phyloP scores from a whole-genome alignment of 768 basidiomycete species.

The Boletellus sp. region DNA sequence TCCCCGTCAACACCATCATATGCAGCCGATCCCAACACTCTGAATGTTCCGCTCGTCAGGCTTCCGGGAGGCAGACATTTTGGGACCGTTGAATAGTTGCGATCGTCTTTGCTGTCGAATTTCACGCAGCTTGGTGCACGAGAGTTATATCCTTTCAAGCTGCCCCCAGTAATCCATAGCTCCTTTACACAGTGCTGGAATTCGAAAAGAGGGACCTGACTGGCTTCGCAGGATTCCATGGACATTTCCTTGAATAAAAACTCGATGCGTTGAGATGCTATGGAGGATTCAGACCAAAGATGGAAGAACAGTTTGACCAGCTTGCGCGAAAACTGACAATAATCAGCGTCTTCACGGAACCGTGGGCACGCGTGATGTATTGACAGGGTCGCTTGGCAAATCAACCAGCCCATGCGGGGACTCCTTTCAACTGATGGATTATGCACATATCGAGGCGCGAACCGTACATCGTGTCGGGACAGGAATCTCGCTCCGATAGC shows the following conservation, averaged over 20 bases:
- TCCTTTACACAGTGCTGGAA: too few species aligned
- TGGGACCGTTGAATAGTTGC: background rate
- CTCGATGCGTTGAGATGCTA: too few species aligned
- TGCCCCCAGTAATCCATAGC: too few species aligned
- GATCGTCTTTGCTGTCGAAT: conserved; percentile 1
- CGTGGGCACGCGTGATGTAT: conserved; percentile 7
- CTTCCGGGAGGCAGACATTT: conserved; percentile 34
- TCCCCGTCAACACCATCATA: conserved; percentile 5
- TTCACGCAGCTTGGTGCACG: too few species aligned
- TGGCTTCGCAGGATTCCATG: too few species aligned
- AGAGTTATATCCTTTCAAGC: too few species aligned
- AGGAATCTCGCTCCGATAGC: conserved; percentile 14
- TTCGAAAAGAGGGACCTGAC: too few species aligned
- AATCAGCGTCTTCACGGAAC: too few species aligned
- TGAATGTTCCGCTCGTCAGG: conserved; percentile 22
- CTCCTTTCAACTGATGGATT: background rate
- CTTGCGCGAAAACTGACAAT: too few species aligned
- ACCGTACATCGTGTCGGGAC: conserved; percentile 38
- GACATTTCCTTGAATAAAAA: too few species aligned
- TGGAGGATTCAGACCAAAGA: too few species aligned
- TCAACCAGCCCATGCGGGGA: background rate
- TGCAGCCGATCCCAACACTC: background rate
- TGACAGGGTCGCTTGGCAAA: background rate
- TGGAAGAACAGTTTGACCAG: too few species aligned
- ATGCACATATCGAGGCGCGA: conserved; percentile 41